phyloP scores from a whole-genome alignment of 164 flowering plant genomes.

The Annona squamosa region DNA sequence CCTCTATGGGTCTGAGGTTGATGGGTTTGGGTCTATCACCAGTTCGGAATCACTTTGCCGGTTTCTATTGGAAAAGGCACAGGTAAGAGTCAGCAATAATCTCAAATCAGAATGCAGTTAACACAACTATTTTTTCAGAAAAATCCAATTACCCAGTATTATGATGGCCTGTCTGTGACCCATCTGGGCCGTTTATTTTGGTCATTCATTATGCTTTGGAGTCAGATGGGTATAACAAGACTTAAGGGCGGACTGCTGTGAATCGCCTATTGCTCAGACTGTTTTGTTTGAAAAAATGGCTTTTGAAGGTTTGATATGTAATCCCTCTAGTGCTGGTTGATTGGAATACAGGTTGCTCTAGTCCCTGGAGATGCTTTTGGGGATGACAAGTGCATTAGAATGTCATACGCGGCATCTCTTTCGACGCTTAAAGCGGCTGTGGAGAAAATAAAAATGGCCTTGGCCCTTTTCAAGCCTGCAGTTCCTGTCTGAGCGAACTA shows the following conservation, averaged over 20 bases:
- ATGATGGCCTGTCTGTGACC: not conserved
- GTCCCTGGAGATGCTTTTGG: constrained; percentile 98
- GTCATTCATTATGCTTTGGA: too few species aligned
- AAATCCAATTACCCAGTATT: not conserved
- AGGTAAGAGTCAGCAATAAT: constrained; percentile 36
- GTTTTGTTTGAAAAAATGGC: not conserved
- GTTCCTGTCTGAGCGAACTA: constrained; percentile 33
- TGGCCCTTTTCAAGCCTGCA: constrained; percentile 39
- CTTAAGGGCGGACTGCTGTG: not conserved
- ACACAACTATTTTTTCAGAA: not conserved
- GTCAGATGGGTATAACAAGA: not conserved
- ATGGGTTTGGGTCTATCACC: constrained; percentile 72
- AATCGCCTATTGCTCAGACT: not conserved
- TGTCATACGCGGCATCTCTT: constrained; percentile 87
- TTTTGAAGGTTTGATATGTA: not conserved
- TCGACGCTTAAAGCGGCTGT: constrained; percentile 63
- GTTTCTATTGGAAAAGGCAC: constrained; percentile 73
- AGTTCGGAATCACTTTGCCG: constrained; percentile 82
- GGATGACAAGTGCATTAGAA: constrained; percentile 83
- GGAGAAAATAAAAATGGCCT: constrained; percentile 64
- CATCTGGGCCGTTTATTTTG: not conserved
- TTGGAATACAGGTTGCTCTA: constrained; percentile 67
- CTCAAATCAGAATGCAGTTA: not conserved
- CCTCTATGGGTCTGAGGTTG: constrained; percentile 70
- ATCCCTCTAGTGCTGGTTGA: not conserved